phyloP scores from a whole-genome alignment of 1,139 yeast species.

The Hansenula sp. region DNA sequence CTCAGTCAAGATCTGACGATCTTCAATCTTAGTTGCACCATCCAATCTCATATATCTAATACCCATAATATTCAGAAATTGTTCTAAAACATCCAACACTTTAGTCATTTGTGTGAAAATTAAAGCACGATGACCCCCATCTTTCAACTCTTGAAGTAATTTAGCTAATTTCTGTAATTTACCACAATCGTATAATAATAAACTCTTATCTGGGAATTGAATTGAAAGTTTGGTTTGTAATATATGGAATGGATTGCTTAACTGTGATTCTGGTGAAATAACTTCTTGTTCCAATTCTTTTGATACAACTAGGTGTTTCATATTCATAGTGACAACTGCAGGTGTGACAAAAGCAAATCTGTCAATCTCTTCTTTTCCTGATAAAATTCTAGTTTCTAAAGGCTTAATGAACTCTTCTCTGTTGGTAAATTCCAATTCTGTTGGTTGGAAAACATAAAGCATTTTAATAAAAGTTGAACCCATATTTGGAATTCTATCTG shows the following conservation, averaged over 20 bases:
- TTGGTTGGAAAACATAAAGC: constrained; percentile 21
- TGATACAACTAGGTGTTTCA: constrained; percentile 46
- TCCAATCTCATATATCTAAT: constrained; percentile 92
- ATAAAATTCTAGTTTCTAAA: constrained; percentile 25
- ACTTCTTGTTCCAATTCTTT: constrained; percentile 17
- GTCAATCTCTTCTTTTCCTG: constrained; percentile 53
- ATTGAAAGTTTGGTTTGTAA: constrained; percentile 84
- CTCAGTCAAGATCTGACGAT: constrained; percentile 90
- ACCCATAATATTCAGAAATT: constrained; percentile 91
- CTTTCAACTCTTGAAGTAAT: constrained; percentile 70
- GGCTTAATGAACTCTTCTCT: constrained; percentile 28
- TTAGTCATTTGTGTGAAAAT: constrained; percentile 98
- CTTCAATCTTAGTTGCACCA: constrained; percentile 97
- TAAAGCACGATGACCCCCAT: constrained; percentile 87
- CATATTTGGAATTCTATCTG: constrained; percentile 52
- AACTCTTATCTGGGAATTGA: constrained; percentile 93
- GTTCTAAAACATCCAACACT: constrained; percentile 89
- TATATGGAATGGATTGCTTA: constrained; percentile 70
- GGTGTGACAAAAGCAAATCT: constrained; percentile 89
- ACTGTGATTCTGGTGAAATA: constrained; percentile 11
- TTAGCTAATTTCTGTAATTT: constrained; percentile 81
- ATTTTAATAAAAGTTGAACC: constrained; percentile 42
- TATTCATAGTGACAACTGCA: constrained; percentile 71
- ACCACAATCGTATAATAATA: constrained; percentile 95
- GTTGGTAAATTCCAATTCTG: constrained; percentile 9